Base-by-base conservation (phyloP, 352 stramenopile species). In the Phytophthora ramorum region DNA sequence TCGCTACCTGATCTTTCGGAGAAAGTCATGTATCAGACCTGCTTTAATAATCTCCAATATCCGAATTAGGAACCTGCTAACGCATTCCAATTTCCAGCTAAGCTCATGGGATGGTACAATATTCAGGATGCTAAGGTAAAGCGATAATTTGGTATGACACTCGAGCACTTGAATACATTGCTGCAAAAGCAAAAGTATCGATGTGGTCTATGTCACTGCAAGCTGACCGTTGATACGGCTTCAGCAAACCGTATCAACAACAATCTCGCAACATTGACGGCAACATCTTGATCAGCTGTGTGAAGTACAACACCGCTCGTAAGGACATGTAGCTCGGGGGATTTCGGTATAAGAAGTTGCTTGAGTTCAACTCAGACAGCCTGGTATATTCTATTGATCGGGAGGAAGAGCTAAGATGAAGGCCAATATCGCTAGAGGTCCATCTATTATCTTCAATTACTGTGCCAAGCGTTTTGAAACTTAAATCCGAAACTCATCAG, bases 1-100 rank as follows among this genome's bases (percentile, higher is more conserved):
- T 52, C n/a, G 9, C 28, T 69, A 28, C 62, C 62, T 24, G 51
- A 45, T 13, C 46, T 69, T 22, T 30, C 45, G 1, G 61, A 69
- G 28, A 69, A 69, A 30, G 38, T 68, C n/a, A 68, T 71, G 67
- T 75, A 74, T 54, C 59, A 69, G 30, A 70, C 30, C 17, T 66
- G 41, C 38, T n/a, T n/a, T n/a, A n/a, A n/a, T n/a, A n/a, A n/a
- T n/a, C n/a, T 66, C 6, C 28, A 12, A 34, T 34, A 34, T 34
- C 28, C 28, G 28, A 7, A 34, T 34, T 13, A 34, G 28, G 12
- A 12, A 12, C 6, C 28, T 10, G 28, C 28, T 34, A 34, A 34
- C 28, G 8, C 6, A 34, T 34, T 34, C 28, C 28, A 34, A 34
- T 34, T 34, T 34, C 7, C 28, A 34, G 6, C 43, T 12, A 20